Evolutionary conservation across 1,139 yeast genomes (phyloP).

Genomic region (Debaryomyces fabryi): DNA sequence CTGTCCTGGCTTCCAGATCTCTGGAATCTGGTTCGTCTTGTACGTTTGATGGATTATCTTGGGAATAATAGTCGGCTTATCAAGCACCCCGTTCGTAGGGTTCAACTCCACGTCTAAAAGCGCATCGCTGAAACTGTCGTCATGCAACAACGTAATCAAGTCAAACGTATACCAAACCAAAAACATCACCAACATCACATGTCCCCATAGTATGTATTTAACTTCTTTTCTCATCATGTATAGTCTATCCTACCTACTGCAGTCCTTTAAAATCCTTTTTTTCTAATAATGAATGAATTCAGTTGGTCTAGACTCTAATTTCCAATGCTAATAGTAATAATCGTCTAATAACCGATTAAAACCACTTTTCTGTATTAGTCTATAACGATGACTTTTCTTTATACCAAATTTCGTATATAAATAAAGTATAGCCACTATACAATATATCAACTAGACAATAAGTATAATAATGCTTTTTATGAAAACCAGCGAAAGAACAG

Average conservation of each 20-base stretch:
- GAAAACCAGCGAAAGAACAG: neutral
- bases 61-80: conserved; percentile 65
- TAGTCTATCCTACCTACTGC: neutral
- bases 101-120: conserved; percentile 60
- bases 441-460: neutral
- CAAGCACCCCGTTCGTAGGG: conserved; percentile 42
- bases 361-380: neutral
- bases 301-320: conserved; percentile 3
- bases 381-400: neutral
- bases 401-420: neutral
- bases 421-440: neutral
- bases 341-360: neutral
- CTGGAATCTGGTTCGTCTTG: conserved; percentile 77
- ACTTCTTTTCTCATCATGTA: conserved; percentile 57
- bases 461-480: neutral
- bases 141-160: conserved; percentile 72
- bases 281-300: conserved; percentile 3
- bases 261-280: neutral
- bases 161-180: conserved; percentile 70
- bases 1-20: conserved; percentile 78
- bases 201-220: conserved; percentile 60
- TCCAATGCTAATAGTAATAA: neutral
- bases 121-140: conserved; percentile 68
- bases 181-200: conserved; percentile 55
- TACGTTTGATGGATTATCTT: conserved; percentile 93